These are phyloP conservation scores for Stephania cephalantha DNA, from an alignment of 164 flowering plant genomes.

Conservation along the genomic window DNA sequence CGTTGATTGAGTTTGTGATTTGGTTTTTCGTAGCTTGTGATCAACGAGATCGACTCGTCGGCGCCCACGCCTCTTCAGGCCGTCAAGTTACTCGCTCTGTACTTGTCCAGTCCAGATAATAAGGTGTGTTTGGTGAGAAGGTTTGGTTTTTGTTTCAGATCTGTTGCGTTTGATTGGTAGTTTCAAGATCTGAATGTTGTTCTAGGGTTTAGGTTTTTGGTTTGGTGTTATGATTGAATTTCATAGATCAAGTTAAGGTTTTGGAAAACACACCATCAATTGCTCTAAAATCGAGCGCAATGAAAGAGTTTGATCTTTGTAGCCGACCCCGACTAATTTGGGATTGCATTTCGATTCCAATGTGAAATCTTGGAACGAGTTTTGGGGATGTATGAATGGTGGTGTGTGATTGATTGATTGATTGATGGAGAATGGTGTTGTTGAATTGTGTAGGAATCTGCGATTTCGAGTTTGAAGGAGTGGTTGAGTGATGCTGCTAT, in stretches of 20 bases:
- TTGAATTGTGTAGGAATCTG: conserved; percentile 41
- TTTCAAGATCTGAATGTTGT: conserved; percentile 2
- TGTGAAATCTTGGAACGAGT: neutral
- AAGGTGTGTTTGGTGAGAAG: conserved; percentile 45
- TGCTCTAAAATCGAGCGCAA: neutral
- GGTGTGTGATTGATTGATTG: neutral
- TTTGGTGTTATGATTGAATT: neutral
- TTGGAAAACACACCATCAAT: neutral
- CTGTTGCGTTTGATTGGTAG: neutral
- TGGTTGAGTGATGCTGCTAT: conserved; percentile 86
- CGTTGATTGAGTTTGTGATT: neutral
- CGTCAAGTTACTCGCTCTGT: conserved; percentile 80
- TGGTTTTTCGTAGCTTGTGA: conserved; percentile 50
- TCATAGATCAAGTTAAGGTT: neutral
- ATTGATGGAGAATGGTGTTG: conserved; percentile 5
- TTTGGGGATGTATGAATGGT: neutral
- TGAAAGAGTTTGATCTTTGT: no score
- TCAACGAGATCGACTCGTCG: conserved; percentile 70
- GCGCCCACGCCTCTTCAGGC: conserved; percentile 94
- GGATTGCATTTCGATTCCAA: neutral
- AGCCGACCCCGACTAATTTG: neutral
- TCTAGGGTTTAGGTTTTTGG: neutral
- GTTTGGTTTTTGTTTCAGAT: conserved; percentile 9
- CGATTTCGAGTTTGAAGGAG: conserved; percentile 67
- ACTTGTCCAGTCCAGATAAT: conserved; percentile 57